Evolutionary conservation across 2,329 filamentous ascomycete species (phyloP).

Genomic region (Colletotrichum shisoi): DNA sequence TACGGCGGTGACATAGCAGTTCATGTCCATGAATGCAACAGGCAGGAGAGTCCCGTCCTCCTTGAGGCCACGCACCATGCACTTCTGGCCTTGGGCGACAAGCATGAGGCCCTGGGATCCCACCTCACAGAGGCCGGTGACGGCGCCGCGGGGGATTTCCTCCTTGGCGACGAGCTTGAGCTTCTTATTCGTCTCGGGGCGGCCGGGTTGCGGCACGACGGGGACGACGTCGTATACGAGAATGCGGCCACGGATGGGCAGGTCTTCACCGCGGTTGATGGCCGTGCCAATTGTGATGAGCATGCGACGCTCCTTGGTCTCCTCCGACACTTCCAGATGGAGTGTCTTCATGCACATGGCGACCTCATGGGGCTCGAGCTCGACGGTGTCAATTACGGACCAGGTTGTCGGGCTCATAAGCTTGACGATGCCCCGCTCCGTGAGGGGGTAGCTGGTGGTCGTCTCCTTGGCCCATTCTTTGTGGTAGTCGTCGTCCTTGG

Average conservation of each 20-base stretch:
- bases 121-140: conserved; percentile 84
- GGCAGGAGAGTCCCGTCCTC: conserved; percentile 92
- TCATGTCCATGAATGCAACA: conserved; percentile 97
- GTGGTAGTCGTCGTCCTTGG: conserved; percentile 85
- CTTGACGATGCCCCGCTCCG: conserved; percentile 76
- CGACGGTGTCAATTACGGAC: conserved; percentile 77
- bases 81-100: conserved; percentile 93
- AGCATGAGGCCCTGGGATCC: conserved; percentile 89
- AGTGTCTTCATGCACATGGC: conserved; percentile 84
- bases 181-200: conserved; percentile 83
- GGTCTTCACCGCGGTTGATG: conserved; percentile 86
- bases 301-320: conserved; percentile 83
- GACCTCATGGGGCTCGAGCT: conserved; percentile 77
- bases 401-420: conserved; percentile 80
- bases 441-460: conserved; percentile 68
- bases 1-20: conserved; percentile 86
- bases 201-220: conserved; percentile 87
- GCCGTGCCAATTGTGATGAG: conserved; percentile 87
- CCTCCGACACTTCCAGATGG: conserved; percentile 88
- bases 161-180: conserved; percentile 88
- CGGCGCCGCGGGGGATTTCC: conserved; percentile 87
- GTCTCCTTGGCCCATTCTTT: conserved; percentile 81
- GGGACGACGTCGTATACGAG: conserved; percentile 92
- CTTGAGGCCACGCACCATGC: conserved; percentile 94
- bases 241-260: conserved; percentile 82